Conservation (phyloP, 352 stramenopile species). For the Globisporangium nagaii region DNA sequence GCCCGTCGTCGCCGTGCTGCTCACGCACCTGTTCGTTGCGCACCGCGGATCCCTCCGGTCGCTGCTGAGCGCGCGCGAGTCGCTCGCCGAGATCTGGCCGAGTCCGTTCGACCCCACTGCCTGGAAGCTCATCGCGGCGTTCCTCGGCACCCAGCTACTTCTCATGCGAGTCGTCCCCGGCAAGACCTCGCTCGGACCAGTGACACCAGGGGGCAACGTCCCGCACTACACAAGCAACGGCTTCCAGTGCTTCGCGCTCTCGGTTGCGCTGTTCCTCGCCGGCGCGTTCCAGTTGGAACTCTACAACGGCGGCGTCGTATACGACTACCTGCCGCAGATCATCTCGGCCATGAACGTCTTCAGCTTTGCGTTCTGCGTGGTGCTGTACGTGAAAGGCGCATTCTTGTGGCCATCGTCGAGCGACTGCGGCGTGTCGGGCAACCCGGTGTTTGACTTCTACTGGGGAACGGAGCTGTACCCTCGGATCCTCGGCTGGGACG, state of each 20-base stretch:
- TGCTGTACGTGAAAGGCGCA: conserved; percentile 91
- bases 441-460: conserved; percentile 94
- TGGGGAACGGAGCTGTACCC: conserved; percentile 98
- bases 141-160: conserved; percentile 87
- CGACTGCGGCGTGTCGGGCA: conserved; percentile 91
- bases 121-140: conserved; percentile 87
- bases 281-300: conserved; percentile 46
- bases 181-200: conserved; percentile 76
- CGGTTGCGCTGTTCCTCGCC: conserved; percentile 66
- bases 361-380: conserved; percentile 89
- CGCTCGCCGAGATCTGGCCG: conserved; percentile 73
- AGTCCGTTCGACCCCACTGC: conserved; percentile 75
- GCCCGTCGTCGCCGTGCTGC: conserved; percentile 80
- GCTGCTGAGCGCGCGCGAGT: conserved; percentile 34
- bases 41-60: conserved; percentile 42
- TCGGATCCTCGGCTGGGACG: conserved; percentile 86
- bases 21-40: conserved; percentile 68
- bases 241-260: conserved; percentile 88
- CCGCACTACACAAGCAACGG: conserved; percentile 93
- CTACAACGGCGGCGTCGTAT: conserved; percentile 74
- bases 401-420: conserved; percentile 80
- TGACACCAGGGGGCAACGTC: conserved; percentile 84
- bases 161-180: conserved; percentile 90
- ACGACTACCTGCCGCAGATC: conserved; percentile 84
- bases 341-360: conserved; percentile 94